Conservation (phyloP, 192 early-diverging fungal species). For the Ramicandelaber brevisporus region DNA sequence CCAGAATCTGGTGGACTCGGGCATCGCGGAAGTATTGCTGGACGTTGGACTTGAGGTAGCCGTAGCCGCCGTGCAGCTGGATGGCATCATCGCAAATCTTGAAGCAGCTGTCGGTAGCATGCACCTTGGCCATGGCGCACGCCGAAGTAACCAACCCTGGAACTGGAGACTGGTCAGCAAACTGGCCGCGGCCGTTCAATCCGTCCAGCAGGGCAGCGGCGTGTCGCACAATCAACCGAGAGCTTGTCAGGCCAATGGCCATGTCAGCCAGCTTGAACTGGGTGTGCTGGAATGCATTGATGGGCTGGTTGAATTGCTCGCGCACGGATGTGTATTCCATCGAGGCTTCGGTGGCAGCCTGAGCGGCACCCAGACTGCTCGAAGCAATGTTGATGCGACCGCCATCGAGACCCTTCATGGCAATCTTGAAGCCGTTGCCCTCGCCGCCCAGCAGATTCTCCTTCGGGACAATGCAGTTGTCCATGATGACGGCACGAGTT, state of each 20-base stretch:
- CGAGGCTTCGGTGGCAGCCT: slow-evolving; percentile 15
- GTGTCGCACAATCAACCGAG: slow-evolving; percentile 21
- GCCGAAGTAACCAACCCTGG: no score
- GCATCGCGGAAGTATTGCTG: slow-evolving; percentile 27
- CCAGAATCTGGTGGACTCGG: slow-evolving; percentile 28
- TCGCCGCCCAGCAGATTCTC: slow-evolving; percentile 22
- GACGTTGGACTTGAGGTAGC: slow-evolving; percentile 29
- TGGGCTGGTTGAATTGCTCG: slow-evolving; percentile 21
- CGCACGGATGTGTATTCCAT: slow-evolving; percentile 14
- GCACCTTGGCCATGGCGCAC: slow-evolving; percentile 32
- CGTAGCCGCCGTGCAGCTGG: slow-evolving; percentile 28
- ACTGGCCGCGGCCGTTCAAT: slow-evolving; percentile 10
- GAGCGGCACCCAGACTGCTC: slow-evolving; percentile 28
- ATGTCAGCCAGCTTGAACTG: slow-evolving; percentile 33
- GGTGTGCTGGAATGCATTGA: slow-evolving; percentile 18
- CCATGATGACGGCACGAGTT: slow-evolving; percentile 26
- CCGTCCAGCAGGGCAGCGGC: slow-evolving; percentile 18
- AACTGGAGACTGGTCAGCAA: no score
- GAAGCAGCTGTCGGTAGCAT: slow-evolving; percentile 25
- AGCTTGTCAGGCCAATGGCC: slow-evolving; percentile 16
- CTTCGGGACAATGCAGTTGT: slow-evolving; percentile 22
- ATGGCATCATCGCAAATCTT: slow-evolving; percentile 21
- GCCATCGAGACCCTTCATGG: slow-evolving; percentile 34
- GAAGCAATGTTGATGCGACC: slow-evolving; percentile 29
- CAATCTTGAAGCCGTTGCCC: slow-evolving; percentile 29